These are phyloP conservation scores for Achaetomium macrosporum DNA, from an alignment of 2,329 filamentous ascomycete species.

Conservation along the genomic window DNA sequence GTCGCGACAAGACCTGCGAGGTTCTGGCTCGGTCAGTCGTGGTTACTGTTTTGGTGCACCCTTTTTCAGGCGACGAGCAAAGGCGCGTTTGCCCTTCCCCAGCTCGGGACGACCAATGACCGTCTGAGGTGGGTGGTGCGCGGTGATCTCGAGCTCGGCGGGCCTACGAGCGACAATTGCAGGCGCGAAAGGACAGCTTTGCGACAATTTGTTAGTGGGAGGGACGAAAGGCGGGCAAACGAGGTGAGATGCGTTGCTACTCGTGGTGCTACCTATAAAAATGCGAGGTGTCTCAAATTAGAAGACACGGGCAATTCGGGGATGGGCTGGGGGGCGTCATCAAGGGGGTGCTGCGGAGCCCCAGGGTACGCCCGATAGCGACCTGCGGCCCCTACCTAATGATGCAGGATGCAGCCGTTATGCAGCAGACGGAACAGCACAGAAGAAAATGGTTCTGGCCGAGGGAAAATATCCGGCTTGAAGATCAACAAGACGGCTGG, in stretches of 20 bases:
- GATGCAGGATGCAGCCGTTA: slow-evolving; percentile 2
- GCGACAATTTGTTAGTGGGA: neutral
- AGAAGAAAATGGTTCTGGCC: too few species aligned
- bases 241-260: slow-evolving; percentile 11
- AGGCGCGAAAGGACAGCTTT: slow-evolving; percentile 4
- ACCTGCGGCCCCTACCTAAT: neutral
- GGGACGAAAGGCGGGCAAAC: slow-evolving; percentile 6
- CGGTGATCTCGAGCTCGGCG: neutral
- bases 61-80: slow-evolving; percentile 10
- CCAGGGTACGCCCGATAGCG: slow-evolving; percentile 5
- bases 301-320: slow-evolving; percentile 20
- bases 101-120: neutral
- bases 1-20: neutral
- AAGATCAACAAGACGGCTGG: too few species aligned
- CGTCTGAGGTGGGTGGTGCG: neutral
- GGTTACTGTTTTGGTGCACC: slow-evolving; percentile 12
- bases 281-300: slow-evolving; percentile 24
- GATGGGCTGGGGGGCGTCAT: slow-evolving; percentile 18
- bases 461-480: too few species aligned
- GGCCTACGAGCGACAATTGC: neutral
- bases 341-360: slow-evolving; percentile 18
- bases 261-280: slow-evolving; percentile 23
- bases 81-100: neutral
- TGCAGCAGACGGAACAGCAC: too few species aligned
- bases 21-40: neutral